A percentile compares a stretch with the other conserved stretches of the same genome.
phyloP scores from a whole-genome alignment of 257 asterid genomes.

The Primulina eburnea region DNA sequence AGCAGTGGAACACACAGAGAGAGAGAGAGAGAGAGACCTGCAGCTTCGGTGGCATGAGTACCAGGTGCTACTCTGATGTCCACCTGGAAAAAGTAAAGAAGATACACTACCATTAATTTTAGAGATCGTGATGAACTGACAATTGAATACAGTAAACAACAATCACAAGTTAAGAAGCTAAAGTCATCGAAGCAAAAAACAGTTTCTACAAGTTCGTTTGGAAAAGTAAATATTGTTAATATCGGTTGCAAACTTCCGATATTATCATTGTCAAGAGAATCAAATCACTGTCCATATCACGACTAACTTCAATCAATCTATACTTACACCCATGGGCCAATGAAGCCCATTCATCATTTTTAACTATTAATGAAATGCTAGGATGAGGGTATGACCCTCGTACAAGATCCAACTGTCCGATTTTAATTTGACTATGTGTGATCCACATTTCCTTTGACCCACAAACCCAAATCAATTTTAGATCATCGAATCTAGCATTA shows the following conservation, averaged over 20 bases:
- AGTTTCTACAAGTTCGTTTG: not conserved
- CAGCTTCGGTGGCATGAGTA: conserved; percentile 89
- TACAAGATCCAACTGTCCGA: no score
- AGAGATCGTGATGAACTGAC: not conserved
- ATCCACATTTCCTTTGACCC: no score
- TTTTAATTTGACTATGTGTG: no score
- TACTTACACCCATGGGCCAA: not conserved
- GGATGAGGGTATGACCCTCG: no score
- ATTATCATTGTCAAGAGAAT: not conserved
- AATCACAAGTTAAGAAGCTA: not conserved
- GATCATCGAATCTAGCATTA: no score
- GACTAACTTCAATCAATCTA: not conserved
- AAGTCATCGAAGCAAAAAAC: not conserved
- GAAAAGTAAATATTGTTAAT: not conserved
- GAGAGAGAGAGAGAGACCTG: conserved; percentile 56
- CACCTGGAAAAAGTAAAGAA: conserved; percentile 46
- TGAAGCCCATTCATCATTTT: not conserved
- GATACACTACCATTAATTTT: conserved; percentile 1
- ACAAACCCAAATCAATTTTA: no score
- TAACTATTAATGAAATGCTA: no score
- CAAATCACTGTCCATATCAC: not conserved
- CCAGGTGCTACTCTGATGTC: conserved; percentile 97
- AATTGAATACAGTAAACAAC: not conserved
- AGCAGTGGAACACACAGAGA: no score
- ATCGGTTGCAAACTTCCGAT: not conserved